Base-by-base conservation (phyloP, 2,329 filamentous ascomycete species). In the Hypoxylon sp. region DNA sequence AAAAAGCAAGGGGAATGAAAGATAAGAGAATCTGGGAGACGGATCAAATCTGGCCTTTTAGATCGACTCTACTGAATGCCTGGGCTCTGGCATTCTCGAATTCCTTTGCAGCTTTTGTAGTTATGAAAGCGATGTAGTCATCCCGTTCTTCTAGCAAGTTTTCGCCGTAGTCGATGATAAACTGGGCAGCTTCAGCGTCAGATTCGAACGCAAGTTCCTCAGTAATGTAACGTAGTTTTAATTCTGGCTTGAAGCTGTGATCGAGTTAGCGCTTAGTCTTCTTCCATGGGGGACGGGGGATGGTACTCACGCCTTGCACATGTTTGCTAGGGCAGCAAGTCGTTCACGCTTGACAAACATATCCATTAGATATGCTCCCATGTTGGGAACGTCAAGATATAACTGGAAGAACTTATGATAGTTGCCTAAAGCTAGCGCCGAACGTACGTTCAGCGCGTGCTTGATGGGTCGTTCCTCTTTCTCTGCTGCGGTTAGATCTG, bases 341-440 rank as follows among this genome's bases (percentile, higher is more conserved):
- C 96, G 93, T 84, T 99, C 95, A 78, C 96, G 91, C 76, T 91
- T 91, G 79, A 98, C 92, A 84, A 99, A 98, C 93, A 97, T 98
- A 84, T 99, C 96, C 93, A 99, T 97, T 56, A 99, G 88, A 82
- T 98, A 98, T 75, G 92, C 94, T 69, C 96, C 95, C 94, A 99
- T 97, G 77, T 97, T 97, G 55, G 94, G 94, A 24, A 94, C 94
- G 79, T 95, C 91, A 73, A 97, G 89, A 80, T 98, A 99, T 48
- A 99, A 88, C 83, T 93, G 92, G 88, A 99, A 98, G 82, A 99
- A 98, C 80, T 89, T 95, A 83, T 99, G 95, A 80, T 98, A 98
- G 83, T 98, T 98, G 75, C 94, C 94, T 79, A 97, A 85, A 56
- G 96, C 95, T 77, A 98, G 84, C 53, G 96, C 93, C 58, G 95